These are phyloP conservation scores for Ascochyta koolunga DNA, from an alignment of 2,329 filamentous ascomycete genomes.

Conservation along the genomic window DNA sequence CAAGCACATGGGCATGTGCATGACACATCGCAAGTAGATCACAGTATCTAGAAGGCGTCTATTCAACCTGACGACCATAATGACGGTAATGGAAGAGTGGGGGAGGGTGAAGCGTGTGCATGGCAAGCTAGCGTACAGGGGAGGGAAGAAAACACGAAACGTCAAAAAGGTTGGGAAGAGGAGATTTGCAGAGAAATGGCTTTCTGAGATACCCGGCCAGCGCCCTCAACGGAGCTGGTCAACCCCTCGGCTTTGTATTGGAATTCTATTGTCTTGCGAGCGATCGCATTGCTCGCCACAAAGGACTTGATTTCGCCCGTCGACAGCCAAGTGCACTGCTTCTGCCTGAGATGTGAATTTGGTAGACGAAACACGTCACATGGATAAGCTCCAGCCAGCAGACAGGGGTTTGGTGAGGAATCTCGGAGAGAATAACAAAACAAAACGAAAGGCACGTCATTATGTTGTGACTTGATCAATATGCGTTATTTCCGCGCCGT, in stretches of 20 bases:
- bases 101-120: background rate
- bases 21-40: constrained; percentile 10
- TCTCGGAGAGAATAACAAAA: too few relatives aligned
- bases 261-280: background rate
- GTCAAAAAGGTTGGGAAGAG: background rate
- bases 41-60: constrained; percentile 45
- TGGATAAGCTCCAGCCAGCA: too few relatives aligned
- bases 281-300: background rate
- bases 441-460: too few relatives aligned
- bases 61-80: constrained; percentile 50
- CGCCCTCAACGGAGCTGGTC: constrained; percentile 21
- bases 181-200: constrained; percentile 11
- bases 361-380: background rate
- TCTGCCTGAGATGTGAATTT: too few relatives aligned
- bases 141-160: background rate
- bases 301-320: background rate
- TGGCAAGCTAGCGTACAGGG: background rate
- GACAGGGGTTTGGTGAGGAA: background rate
- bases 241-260: constrained; percentile 6
- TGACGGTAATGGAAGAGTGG: constrained; percentile 23
- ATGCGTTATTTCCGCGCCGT: constrained; percentile 17
- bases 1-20: constrained; percentile 17
- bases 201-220: constrained; percentile 21
- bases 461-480: constrained; percentile 6
- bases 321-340: background rate